Evolutionary conservation across 129 eudicot species (phyloP).

Genomic region (Heracleum sosnowskyi): DNA sequence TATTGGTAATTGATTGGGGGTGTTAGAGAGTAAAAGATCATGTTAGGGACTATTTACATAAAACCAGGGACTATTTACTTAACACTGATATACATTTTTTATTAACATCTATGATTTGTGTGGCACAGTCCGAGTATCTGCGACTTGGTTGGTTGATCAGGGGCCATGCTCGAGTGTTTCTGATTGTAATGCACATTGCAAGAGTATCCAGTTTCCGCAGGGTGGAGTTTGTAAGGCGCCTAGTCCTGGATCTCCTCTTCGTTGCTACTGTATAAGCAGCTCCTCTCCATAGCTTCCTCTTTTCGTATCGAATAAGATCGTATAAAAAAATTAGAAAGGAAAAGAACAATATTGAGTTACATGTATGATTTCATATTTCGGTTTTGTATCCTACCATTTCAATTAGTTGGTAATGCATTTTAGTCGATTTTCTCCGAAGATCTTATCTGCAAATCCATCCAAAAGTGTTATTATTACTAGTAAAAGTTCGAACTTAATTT

Average conservation of each 20-base stretch:
- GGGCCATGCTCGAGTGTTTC: background rate
- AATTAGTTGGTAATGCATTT: background rate
- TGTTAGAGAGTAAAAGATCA: too few species aligned
- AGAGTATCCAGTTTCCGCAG: background rate
- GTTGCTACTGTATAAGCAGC: background rate
- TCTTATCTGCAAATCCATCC: background rate
- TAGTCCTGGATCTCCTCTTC: conserved; percentile 1
- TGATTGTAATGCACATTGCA: background rate
- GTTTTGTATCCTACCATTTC: background rate
- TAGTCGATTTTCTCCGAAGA: background rate
- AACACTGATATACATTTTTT: too few species aligned
- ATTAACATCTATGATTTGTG: background rate
- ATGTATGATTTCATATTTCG: background rate
- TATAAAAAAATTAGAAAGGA: background rate
- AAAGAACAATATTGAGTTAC: too few species aligned
- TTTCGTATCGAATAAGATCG: background rate
- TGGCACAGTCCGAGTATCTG: background rate
- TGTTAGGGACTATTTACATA: too few species aligned
- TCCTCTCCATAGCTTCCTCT: background rate
- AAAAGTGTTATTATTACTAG: too few species aligned
- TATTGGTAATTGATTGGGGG: too few species aligned
- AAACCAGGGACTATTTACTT: too few species aligned
- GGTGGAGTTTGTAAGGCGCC: background rate
- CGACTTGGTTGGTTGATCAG: background rate
- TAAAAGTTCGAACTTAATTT: background rate